Conservation (phyloP, 1,284 basidiomycete species). For the Tylopilus orsonianus region DNA sequence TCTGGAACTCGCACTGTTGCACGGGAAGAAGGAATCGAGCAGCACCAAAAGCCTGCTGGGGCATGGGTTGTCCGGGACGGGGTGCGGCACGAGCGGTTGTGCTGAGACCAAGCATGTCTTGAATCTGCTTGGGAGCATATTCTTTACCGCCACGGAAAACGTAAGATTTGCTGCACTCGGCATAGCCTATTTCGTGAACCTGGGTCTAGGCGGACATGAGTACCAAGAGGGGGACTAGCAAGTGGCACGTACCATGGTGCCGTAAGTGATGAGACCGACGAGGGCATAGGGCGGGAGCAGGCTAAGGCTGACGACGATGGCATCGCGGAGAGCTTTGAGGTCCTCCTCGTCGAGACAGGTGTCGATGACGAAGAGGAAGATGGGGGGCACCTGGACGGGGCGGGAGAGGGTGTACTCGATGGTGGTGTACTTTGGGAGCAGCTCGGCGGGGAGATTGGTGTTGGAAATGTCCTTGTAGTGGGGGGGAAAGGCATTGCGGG, state of each 20-base stretch:
- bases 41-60: slow-evolving; percentile 83
- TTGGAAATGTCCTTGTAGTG: slow-evolving; percentile 99
- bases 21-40: slow-evolving; percentile 93
- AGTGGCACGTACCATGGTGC: slow-evolving; percentile 80
- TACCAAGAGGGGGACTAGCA: rapidly evolving
- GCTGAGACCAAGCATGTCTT: slow-evolving; percentile 95
- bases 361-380: slow-evolving; percentile 97
- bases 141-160: slow-evolving; percentile 99
- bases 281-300: slow-evolving; percentile 92
- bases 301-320: slow-evolving; percentile 90
- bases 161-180: slow-evolving; percentile 96
- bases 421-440: slow-evolving; percentile 97
- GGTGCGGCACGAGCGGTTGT: slow-evolving; percentile 74
- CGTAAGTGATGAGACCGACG: slow-evolving; percentile 94
- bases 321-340: slow-evolving; percentile 91
- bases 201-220: slow-evolving; percentile 65
- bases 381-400: slow-evolving; percentile 88
- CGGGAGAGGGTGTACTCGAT: slow-evolving; percentile 98
- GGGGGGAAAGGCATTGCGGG: slow-evolving; percentile 95
- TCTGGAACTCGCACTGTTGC: slow-evolving; percentile 93
- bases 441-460: slow-evolving; percentile 94
- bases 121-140: slow-evolving; percentile 94
- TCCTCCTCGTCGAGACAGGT: slow-evolving; percentile 97
- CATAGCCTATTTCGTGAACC: slow-evolving; percentile 98
- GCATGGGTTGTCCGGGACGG: slow-evolving; percentile 84